Conservation (phyloP, 176 grass and related monocot genomes). For the Triticum turgidum region DNA sequence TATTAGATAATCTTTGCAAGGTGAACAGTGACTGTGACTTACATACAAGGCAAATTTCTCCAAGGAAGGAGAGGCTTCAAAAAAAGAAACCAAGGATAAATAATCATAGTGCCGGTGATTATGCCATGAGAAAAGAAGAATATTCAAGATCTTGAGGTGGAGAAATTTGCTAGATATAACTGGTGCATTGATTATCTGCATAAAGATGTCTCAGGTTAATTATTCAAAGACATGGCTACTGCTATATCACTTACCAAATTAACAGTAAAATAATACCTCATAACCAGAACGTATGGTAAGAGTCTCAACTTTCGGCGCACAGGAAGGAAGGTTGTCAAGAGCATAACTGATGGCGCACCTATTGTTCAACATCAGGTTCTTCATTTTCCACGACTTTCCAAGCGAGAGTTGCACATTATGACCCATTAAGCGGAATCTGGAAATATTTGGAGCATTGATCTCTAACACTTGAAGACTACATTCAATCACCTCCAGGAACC, state of each 20-base stretch:
- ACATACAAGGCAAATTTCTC: neutral
- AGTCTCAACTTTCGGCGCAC: constrained; percentile 25
- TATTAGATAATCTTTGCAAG: neutral
- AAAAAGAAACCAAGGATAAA: constrained; percentile 6
- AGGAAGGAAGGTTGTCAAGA: neutral
- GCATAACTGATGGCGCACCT: neutral
- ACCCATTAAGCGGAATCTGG: neutral
- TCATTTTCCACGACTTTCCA: neutral
- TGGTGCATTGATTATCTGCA: constrained; percentile 3
- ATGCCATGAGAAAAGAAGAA: neutral
- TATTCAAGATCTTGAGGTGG: neutral
- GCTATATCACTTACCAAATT: neutral
- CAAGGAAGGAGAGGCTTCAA: constrained; percentile 9
- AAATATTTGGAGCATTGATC: neutral
- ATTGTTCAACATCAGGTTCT: neutral
- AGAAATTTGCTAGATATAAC: neutral
- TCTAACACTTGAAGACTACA: neutral
- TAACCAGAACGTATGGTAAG: neutral
- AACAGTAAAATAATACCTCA: constrained; percentile 8
- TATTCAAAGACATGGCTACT: neutral
- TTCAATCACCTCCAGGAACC: neutral
- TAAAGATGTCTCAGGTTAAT: neutral
- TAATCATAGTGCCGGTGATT: neutral
- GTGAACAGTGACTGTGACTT: constrained; percentile 4
- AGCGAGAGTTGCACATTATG: neutral